Percentiles rank a stretch among this genome's conserved stretches.
Conservation (phyloP, 805 yeast genomes). For the Ogataea ganodermae region DNA sequence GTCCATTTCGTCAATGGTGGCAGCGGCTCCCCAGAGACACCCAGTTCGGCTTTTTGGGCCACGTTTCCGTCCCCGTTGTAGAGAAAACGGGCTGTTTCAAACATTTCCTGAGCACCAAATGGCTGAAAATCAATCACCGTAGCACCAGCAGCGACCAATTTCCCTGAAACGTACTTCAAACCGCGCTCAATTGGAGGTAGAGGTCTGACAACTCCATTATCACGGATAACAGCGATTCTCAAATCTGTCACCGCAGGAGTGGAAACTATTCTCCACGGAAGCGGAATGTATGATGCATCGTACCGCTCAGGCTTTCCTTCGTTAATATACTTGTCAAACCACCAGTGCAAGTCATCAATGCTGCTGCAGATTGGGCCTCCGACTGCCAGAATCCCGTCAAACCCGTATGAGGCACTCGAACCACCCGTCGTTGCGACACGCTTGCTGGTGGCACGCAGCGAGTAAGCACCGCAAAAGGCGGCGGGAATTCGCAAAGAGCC, state of each 20-base stretch:
- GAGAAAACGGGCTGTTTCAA: slow-evolving; percentile 50
- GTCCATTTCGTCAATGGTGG: slow-evolving; percentile 53
- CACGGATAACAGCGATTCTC: slow-evolving; percentile 53
- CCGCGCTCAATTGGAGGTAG: slow-evolving; percentile 57
- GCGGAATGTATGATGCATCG: slow-evolving; percentile 28
- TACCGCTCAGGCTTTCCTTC: slow-evolving; percentile 55
- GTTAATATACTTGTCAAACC: slow-evolving; percentile 43
- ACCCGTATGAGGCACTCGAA: slow-evolving; percentile 41
- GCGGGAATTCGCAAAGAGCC: slow-evolving; percentile 65
- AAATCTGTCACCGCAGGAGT: slow-evolving; percentile 35
- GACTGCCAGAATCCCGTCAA: slow-evolving; percentile 7
- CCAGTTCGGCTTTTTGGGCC: slow-evolving; percentile 45
- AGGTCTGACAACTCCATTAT: slow-evolving; percentile 57
- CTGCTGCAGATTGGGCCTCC: slow-evolving; percentile 9
- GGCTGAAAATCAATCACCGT: slow-evolving; percentile 49
- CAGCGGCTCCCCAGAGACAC: slow-evolving; percentile 61
- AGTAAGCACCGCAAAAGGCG: slow-evolving; percentile 48
- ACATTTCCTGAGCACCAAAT: slow-evolving; percentile 54
- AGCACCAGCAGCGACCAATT: slow-evolving; percentile 51
- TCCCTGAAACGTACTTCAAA: slow-evolving; percentile 46
- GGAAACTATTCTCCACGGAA: slow-evolving; percentile 42
- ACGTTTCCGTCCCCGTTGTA: slow-evolving; percentile 63
- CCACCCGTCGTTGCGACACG: slow-evolving; percentile 41
- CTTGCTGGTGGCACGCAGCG: slow-evolving; percentile 44
- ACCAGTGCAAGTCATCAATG: slow-evolving; percentile 10